A percentile compares a stretch with the other conserved stretches of the same genome.
phyloP scores from a whole-genome alignment of 306 rosid species.

The Styphnolobium japonicum region DNA sequence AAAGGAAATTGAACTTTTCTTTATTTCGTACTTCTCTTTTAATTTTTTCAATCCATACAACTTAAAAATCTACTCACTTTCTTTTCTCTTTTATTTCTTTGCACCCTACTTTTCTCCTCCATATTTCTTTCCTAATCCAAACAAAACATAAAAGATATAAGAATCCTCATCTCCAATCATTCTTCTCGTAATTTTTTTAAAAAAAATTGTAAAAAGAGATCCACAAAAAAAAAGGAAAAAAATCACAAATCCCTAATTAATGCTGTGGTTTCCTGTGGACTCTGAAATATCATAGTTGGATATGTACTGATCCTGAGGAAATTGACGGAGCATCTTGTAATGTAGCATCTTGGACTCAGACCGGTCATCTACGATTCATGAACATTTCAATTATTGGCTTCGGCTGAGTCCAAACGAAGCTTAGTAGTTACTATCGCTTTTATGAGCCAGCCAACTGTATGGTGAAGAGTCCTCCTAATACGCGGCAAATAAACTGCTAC shows the following conservation, averaged over 20 bases:
- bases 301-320: neutral
- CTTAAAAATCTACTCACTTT: no score
- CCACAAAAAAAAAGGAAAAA: neutral
- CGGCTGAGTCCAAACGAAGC: neutral
- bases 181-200: neutral
- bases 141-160: no score
- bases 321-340: neutral
- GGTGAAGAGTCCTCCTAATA: neutral
- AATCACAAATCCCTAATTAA: neutral
- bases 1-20: no score
- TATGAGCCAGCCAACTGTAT: slow-evolving; percentile 6
- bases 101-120: no score
- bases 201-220: no score
- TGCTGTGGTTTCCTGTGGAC: neutral
- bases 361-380: neutral
- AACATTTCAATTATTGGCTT: neutral
- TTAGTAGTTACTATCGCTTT: neutral
- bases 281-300: neutral
- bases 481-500: neutral
- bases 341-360: neutral
- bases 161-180: neutral
- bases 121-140: no score
- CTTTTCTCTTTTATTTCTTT: no score
- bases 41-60: no score
- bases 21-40: no score